These are phyloP conservation scores for Nothophytophthora sp. DNA, from an alignment of 352 stramenopile genomes.

Conservation along the genomic window DNA sequence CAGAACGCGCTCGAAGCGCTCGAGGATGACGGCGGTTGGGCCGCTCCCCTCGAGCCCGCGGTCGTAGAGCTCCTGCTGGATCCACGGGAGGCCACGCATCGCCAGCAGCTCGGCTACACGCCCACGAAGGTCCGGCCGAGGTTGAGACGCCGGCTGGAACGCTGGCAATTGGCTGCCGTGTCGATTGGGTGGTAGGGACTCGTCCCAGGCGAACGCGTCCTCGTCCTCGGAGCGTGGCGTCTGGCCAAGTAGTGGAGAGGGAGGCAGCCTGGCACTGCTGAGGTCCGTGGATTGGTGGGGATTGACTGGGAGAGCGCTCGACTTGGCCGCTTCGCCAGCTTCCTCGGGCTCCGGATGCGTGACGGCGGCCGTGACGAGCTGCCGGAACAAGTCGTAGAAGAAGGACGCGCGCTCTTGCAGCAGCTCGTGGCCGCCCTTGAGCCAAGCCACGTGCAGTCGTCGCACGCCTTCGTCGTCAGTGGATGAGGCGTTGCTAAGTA, in stretches of 20 bases:
- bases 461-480: background rate
- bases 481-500: background rate
- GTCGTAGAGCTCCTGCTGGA: constrained; percentile 84
- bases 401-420: constrained; percentile 62
- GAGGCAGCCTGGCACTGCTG: too few relatives aligned
- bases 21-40: constrained; percentile 39
- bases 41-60: constrained; percentile 64
- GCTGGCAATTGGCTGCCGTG: background rate
- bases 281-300: too few relatives aligned
- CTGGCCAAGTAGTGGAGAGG: too few relatives aligned
- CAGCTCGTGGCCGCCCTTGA: constrained; percentile 77
- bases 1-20: constrained; percentile 44
- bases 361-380: constrained; percentile 23
- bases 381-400: constrained; percentile 54
- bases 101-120: constrained; percentile 33
- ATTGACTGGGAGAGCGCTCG: too few relatives aligned
- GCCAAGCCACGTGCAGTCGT: constrained; percentile 62
- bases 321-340: too few relatives aligned
- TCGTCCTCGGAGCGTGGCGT: background rate
- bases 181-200: background rate
- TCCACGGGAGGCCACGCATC: constrained; percentile 57
- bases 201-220: background rate
- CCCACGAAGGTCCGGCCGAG: constrained; percentile 1
- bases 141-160: background rate
- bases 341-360: background rate